Percentiles rank a stretch among this genome's conserved stretches.
Evolutionary conservation across 768 basidiomycete species (phyloP).

Genomic region (Antrodiella citrinella): DNA sequence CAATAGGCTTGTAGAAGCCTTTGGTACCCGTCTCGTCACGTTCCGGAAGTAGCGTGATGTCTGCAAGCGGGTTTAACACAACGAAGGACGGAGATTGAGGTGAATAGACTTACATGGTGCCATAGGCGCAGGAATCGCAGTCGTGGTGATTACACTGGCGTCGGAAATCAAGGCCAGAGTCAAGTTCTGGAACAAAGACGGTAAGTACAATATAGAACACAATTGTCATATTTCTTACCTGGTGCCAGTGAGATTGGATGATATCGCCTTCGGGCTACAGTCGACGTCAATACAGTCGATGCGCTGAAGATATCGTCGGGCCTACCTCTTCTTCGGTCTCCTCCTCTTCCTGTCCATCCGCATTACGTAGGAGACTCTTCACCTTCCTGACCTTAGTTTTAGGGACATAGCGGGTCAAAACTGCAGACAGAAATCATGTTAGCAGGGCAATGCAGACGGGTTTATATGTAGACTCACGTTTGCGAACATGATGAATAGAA

Average conservation of each 20-base stretch:
- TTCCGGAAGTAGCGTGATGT: conserved; percentile 54
- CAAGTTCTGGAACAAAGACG: conserved; percentile 54
- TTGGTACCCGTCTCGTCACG: conserved; percentile 59
- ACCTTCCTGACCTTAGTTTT: conserved; percentile 68
- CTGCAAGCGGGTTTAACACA: conserved; percentile 27
- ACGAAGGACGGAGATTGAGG: neutral
- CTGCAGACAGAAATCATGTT: conserved; percentile 31
- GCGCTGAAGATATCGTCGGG: neutral
- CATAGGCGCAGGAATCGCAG: conserved; percentile 50
- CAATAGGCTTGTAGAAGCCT: conserved; percentile 76
- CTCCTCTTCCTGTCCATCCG: conserved; percentile 29
- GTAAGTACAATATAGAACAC: conserved; percentile 5
- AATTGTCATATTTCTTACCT: conserved; percentile 36
- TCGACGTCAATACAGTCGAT: neutral
- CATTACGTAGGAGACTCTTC: conserved; percentile 65
- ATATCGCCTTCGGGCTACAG: conserved; percentile 36
- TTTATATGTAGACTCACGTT: conserved; percentile 55
- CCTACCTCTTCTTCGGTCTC: conserved; percentile 45
- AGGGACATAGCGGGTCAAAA: conserved; percentile 78
- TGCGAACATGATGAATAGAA: conserved; percentile 64
- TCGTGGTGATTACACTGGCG: conserved; percentile 41
- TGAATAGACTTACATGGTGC: conserved; percentile 45
- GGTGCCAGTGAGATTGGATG: conserved; percentile 81
- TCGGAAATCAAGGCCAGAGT: conserved; percentile 84
- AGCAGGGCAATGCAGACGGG: too few species aligned